Evolutionary conservation across 129 eudicot genomes (phyloP).

Genomic region (Calendula officinalis): DNA sequence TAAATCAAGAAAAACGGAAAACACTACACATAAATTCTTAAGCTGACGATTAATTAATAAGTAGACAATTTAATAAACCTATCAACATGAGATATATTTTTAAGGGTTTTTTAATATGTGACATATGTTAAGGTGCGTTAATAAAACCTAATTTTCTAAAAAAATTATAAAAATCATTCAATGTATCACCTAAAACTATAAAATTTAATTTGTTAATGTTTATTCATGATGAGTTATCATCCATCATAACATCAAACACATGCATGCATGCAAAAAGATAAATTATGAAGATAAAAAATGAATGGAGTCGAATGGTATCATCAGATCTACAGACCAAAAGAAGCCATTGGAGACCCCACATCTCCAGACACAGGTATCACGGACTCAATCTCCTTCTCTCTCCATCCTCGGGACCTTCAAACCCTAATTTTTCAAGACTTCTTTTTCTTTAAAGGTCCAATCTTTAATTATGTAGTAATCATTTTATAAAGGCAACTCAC

Average conservation of each 20-base stretch:
- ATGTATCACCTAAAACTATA: too few relatives aligned
- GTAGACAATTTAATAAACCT: too few relatives aligned
- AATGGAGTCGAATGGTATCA: slow-evolving; percentile 25
- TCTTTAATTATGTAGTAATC: slow-evolving; percentile 65
- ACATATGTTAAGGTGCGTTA: too few relatives aligned
- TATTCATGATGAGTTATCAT: slow-evolving; percentile 30
- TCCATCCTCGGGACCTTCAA: slow-evolving; percentile 31
- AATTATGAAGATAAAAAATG: slow-evolving; percentile 28
- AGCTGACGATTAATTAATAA: too few relatives aligned
- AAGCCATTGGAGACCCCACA: slow-evolving; percentile 35
- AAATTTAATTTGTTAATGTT: too few relatives aligned
- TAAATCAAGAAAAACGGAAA: too few relatives aligned
- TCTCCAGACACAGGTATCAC: slow-evolving; percentile 48
- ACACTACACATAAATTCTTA: too few relatives aligned
- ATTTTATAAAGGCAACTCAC: slow-evolving; percentile 50
- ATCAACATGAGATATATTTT: too few relatives aligned
- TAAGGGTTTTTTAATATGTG: too few relatives aligned
- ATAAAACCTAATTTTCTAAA: too few relatives aligned
- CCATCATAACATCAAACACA: slow-evolving; percentile 31
- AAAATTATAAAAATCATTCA: too few relatives aligned
- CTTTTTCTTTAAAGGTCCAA: slow-evolving; percentile 26
- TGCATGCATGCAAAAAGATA: slow-evolving; percentile 31
- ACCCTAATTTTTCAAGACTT: slow-evolving; percentile 25
- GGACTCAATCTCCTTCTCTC: slow-evolving; percentile 41
- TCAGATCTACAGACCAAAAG: slow-evolving; percentile 44